phyloP scores from a whole-genome alignment of 106 monocot genomes.

The Phalaenopsis aphrodite region DNA sequence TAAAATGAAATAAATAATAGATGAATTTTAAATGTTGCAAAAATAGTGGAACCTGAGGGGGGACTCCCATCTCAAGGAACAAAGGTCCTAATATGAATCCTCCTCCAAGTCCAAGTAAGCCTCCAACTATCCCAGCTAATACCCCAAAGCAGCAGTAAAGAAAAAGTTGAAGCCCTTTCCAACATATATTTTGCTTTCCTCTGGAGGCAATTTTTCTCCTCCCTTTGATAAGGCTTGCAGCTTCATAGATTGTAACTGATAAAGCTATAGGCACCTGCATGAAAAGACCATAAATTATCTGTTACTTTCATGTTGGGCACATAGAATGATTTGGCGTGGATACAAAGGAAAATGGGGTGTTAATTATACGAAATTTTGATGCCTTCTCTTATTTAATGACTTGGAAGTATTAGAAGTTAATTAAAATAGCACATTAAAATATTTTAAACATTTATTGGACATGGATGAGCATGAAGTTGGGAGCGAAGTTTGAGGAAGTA shows the following conservation, averaged over 20 bases:
- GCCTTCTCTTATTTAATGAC: background rate
- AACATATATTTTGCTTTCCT: constrained; percentile 39
- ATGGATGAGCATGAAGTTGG: too few species aligned
- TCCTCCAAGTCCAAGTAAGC: constrained; percentile 54
- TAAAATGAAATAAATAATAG: background rate
- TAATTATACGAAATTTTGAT: background rate
- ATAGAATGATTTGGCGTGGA: background rate
- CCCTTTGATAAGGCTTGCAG: constrained; percentile 31
- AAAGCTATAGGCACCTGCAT: constrained; percentile 45
- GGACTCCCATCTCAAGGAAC: constrained; percentile 56
- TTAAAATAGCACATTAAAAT: background rate
- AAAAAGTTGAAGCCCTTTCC: constrained; percentile 45
- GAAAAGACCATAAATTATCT: background rate
- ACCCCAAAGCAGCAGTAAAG: constrained; percentile 50
- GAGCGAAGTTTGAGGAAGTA: too few species aligned
- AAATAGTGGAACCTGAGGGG: constrained; percentile 35
- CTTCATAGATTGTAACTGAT: constrained; percentile 42
- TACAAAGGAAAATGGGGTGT: background rate
- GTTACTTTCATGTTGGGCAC: background rate
- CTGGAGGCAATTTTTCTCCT: constrained; percentile 44
- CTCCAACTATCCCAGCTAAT: constrained; percentile 48
- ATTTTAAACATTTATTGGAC: too few species aligned
- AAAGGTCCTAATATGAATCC: constrained; percentile 59
- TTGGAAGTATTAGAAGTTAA: background rate
- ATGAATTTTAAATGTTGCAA: background rate